Evolutionary conservation across 2,329 filamentous ascomycete species (phyloP), one percentile per base, ranked within the genome.

Genomic region (Akanthomyces dipterigenus): DNA sequence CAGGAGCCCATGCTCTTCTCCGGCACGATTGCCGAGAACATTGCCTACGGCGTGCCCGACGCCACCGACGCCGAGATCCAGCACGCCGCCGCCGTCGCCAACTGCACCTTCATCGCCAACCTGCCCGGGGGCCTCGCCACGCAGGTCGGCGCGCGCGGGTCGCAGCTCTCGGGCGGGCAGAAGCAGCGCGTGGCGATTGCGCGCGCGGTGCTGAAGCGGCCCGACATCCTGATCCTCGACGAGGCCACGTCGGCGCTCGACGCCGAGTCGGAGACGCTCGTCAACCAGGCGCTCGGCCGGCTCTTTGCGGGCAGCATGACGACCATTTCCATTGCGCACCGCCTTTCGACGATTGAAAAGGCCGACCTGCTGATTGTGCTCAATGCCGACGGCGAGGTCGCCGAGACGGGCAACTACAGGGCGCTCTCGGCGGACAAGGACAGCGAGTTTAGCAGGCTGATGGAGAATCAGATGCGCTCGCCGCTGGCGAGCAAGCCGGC

Each of bases 111-210:
- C 71, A 96, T 99, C 72, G 88, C 88, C 71, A 93, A 99, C 73
- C 96, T 99, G 68, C 95, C 95, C 36, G 91, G 97, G 62, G 95
- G 95, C 5, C 83, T 99, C 8, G 93, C 99, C 71, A 99, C 95
- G 0, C 89, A 90, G 65, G 95, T 96, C 40, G 96, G 96, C 60
- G 89, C 93, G n/a, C 85, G 95, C 65, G 95, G 95, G 36, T 93
- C 93, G 2, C 93, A 98, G 75, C 82, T 99, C 0, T 97, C 92
- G 9, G 95, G 95, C 55, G 95, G 95, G 0, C 95, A 99, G 75
- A 98, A 98, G 77, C 95, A 99, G 75, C 88, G 95, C 65, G 97
- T 99, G 68, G 95, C 95, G 42, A 99, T 99, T 73, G 95, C 95
- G 7, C 86, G 96, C 59, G 95, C 95, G 14, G 82, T 99, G 38